A percentile compares a stretch with the other conserved stretches of the same genome.
phyloP scores from a whole-genome alignment of 306 rosid species.

The Sophora flavescens region DNA sequence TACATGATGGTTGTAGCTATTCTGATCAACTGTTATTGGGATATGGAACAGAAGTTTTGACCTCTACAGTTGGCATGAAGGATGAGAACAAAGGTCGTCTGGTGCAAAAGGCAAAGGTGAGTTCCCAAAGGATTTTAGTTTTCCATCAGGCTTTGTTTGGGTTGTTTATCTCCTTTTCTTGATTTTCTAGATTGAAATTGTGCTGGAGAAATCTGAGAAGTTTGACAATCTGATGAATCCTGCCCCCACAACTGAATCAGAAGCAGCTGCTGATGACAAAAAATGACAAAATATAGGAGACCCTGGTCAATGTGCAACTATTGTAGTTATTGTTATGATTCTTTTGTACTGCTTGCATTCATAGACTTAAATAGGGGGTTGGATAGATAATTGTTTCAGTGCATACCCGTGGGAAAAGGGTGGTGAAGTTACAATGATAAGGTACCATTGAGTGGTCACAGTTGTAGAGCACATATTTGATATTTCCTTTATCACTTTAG shows the following conservation, averaged over 20 bases:
- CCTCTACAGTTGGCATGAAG: conserved; percentile 93
- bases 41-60: conserved; percentile 74
- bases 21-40: conserved; percentile 32
- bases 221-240: conserved; percentile 74
- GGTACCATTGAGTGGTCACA: conserved; percentile 47
- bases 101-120: conserved; percentile 93
- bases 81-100: conserved; percentile 91
- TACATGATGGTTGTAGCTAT: conserved; percentile 30
- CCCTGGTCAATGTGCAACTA: conserved; percentile 47
- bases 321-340: conserved; percentile 64
- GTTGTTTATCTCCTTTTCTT: neutral
- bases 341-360: conserved; percentile 48
- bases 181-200: conserved; percentile 82
- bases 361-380: conserved; percentile 53
- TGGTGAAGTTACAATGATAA: conserved; percentile 42
- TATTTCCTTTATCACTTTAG: conserved; percentile 46
- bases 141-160: neutral
- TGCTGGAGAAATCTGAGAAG: conserved; percentile 90
- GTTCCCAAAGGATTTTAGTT: neutral
- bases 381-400: conserved; percentile 42
- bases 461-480: conserved; percentile 60
- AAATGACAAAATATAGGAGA: conserved; percentile 49
- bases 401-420: conserved; percentile 41
- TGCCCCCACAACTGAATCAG: conserved; percentile 51
- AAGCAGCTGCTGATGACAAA: conserved; percentile 56